Evolutionary conservation across 371 early-diverging fungal genomes (phyloP).

Genomic region (Mucor saturninus): DNA sequence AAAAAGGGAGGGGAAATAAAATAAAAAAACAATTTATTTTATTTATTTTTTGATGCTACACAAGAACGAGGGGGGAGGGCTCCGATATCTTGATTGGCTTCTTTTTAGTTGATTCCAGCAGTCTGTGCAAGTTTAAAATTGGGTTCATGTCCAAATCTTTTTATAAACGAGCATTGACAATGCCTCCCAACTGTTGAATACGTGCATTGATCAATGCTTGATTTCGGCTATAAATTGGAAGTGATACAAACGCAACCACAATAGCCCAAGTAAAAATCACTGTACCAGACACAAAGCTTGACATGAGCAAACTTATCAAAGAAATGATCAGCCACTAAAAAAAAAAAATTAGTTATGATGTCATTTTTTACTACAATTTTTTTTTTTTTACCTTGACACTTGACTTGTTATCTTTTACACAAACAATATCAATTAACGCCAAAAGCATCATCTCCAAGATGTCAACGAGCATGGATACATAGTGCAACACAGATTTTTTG

Average conservation of each 20-base stretch:
- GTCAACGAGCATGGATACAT: slow-evolving; percentile 5
- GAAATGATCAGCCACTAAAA: slow-evolving; percentile 35
- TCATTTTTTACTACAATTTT: background rate
- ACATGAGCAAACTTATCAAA: slow-evolving; percentile 32
- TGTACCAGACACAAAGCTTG: slow-evolving; percentile 34
- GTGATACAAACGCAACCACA: slow-evolving; percentile 33
- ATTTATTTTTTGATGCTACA: slow-evolving; percentile 21
- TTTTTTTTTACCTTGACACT: slow-evolving; percentile 33
- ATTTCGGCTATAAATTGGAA: slow-evolving; percentile 38
- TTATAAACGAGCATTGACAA: slow-evolving; percentile 15
- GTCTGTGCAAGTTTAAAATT: background rate
- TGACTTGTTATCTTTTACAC: slow-evolving; percentile 35
- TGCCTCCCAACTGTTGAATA: slow-evolving; percentile 33
- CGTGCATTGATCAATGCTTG: slow-evolving; percentile 41
- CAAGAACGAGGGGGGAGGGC: slow-evolving; percentile 17
- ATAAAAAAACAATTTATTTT: slow-evolving; percentile 5
- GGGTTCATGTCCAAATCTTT: background rate
- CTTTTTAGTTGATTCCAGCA: slow-evolving; percentile 6
- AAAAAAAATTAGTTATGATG: background rate
- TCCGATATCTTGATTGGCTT: background rate
- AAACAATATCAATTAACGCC: slow-evolving; percentile 33
- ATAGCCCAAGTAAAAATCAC: slow-evolving; percentile 20
- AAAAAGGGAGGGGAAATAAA: background rate
- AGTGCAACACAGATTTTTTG: no score
- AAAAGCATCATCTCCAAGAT: slow-evolving; percentile 30